Percentiles rank a stretch among this genome's conserved stretches.
Conservation (phyloP, 192 early-diverging fungal species). For the Coemansia sp. region DNA sequence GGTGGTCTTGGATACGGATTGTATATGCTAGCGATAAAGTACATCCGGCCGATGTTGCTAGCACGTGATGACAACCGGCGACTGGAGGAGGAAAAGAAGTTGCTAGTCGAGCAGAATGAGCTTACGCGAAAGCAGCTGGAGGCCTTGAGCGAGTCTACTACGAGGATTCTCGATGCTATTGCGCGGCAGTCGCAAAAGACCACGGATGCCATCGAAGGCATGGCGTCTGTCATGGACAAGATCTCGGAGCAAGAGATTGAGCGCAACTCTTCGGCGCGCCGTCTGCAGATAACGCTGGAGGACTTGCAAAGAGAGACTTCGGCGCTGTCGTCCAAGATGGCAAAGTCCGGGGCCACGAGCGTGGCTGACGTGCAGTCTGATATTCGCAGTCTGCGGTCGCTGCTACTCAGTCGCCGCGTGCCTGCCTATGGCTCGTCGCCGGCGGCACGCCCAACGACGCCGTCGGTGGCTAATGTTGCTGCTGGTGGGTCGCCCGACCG, state of each 20-base stretch:
- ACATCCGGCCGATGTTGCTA: slow-evolving; percentile 36
- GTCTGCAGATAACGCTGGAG: slow-evolving; percentile 43
- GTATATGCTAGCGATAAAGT: slow-evolving; percentile 65
- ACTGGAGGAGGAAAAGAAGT: slow-evolving; percentile 62
- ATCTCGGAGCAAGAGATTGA: slow-evolving; percentile 33
- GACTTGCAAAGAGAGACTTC: slow-evolving; percentile 48
- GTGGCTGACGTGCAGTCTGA: slow-evolving; percentile 85
- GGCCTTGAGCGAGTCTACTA: slow-evolving; percentile 69
- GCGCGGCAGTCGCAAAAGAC: slow-evolving; percentile 71
- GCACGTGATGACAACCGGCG: slow-evolving; percentile 56
- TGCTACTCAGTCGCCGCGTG: slow-evolving; percentile 80
- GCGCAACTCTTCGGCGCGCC: slow-evolving; percentile 23
- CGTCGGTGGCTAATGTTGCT: slow-evolving; percentile 13
- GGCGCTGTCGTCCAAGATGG: slow-evolving; percentile 20
- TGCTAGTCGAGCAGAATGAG: slow-evolving; percentile 69
- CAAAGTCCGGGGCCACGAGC: slow-evolving; percentile 14
- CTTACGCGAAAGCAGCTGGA: slow-evolving; percentile 71
- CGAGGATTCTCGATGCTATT: slow-evolving; percentile 62
- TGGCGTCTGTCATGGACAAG: slow-evolving; percentile 49
- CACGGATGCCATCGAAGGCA: slow-evolving; percentile 67
- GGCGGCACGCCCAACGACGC: slow-evolving; percentile 45
- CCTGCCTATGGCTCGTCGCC: slow-evolving; percentile 52
- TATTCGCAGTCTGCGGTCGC: slow-evolving; percentile 89
- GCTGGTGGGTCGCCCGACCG: slow-evolving; percentile 1
- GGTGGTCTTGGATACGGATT: slow-evolving; percentile 91